Percentiles rank a stretch among this genome's conserved stretches.
These are phyloP conservation scores for Hypomyces perniciosus DNA, from an alignment of 2,329 filamentous ascomycete species.

Conservation along the genomic window DNA sequence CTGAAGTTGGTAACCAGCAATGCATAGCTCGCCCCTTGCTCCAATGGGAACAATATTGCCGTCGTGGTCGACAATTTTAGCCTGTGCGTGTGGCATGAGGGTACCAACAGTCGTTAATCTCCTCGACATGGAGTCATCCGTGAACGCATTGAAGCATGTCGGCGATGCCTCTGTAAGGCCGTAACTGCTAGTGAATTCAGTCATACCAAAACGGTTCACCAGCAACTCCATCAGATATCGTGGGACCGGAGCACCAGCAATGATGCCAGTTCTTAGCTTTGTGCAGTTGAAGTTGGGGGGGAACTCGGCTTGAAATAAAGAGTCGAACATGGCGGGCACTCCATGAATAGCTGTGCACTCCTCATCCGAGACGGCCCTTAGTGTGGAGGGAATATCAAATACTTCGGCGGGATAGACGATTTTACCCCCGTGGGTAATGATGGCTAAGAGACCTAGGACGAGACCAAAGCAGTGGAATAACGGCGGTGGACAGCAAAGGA, in stretches of 20 bases:
- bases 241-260: conserved; percentile 72
- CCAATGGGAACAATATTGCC: conserved; percentile 63
- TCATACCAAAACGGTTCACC: conserved; percentile 66
- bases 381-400: conserved; percentile 62
- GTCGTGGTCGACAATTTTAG: conserved; percentile 69
- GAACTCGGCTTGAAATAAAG: conserved; percentile 45
- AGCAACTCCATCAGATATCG: conserved; percentile 68
- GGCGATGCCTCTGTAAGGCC: conserved; percentile 73
- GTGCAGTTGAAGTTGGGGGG: conserved; percentile 39
- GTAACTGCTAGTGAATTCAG: conserved; percentile 65
- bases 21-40: conserved; percentile 66
- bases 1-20: conserved; percentile 71
- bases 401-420: conserved; percentile 71
- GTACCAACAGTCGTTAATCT: conserved; percentile 69
- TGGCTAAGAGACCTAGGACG: conserved; percentile 67
- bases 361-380: conserved; percentile 61
- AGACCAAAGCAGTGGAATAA: conserved; percentile 84
- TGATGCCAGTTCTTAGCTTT: conserved; percentile 66
- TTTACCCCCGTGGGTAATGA: conserved; percentile 67
- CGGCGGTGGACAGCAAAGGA: conserved; percentile 75
- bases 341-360: conserved; percentile 71
- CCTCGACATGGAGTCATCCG: conserved; percentile 60
- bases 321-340: conserved; percentile 80
- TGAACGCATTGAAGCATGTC: conserved; percentile 75
- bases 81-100: conserved; percentile 66